Conservation (phyloP, 192 early-diverging fungal species). For the Podila minutissima region DNA sequence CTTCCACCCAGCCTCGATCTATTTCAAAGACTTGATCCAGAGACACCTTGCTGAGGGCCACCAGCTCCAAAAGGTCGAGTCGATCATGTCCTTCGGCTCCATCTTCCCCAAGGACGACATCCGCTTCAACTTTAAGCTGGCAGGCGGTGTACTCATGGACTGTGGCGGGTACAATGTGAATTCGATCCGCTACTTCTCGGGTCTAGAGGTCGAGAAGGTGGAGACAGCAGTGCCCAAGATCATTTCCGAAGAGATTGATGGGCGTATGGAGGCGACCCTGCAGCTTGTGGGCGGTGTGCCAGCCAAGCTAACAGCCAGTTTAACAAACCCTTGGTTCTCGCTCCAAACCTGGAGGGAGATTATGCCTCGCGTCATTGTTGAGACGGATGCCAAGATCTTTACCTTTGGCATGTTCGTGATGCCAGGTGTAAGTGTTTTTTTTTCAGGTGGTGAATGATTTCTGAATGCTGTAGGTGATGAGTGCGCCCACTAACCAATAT, state of each 20-base stretch:
- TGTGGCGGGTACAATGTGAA: conserved; percentile 47
- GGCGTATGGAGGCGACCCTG: conserved; percentile 20
- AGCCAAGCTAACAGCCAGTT: conserved; percentile 14
- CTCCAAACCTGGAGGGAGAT: conserved; percentile 15
- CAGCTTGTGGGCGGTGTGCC: conserved; percentile 10
- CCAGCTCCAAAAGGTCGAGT: conserved; percentile 1
- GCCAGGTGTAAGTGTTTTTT: conserved; percentile 15
- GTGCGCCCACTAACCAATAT: neutral
- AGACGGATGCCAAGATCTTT: conserved; percentile 48
- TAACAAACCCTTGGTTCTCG: conserved; percentile 30
- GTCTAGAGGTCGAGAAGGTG: conserved; percentile 33
- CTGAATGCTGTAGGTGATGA: too few species aligned
- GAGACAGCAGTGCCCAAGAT: conserved; percentile 23
- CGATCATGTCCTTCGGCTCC: conserved; percentile 6
- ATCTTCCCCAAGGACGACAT: conserved; percentile 35
- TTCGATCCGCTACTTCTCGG: conserved; percentile 35
- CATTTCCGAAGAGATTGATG: conserved; percentile 29
- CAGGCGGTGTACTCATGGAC: conserved; percentile 46
- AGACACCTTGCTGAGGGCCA: conserved; percentile 24
- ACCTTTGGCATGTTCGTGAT: conserved; percentile 33
- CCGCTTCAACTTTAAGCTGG: conserved; percentile 42
- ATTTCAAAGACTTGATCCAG: conserved; percentile 27
- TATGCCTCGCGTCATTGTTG: conserved; percentile 11
- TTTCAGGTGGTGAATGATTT: neutral
- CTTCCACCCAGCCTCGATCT: conserved; percentile 43